Evolutionary conservation across 2,329 filamentous ascomycete species (phyloP), one percentile per base, ranked within the genome.

Genomic region (Alternaria novae-zelandiae): DNA sequence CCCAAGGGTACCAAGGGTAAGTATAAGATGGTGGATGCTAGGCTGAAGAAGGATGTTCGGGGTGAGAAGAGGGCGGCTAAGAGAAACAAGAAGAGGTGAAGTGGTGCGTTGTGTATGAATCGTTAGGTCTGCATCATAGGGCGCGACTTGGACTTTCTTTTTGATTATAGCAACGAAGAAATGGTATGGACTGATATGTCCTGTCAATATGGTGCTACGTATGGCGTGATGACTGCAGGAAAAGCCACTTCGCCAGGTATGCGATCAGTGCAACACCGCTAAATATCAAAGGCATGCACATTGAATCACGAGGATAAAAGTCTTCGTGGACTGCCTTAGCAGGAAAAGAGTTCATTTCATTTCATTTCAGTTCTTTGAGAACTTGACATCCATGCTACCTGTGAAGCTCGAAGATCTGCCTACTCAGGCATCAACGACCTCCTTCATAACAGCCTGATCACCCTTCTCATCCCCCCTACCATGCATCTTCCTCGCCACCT

Each of bases 31-130:
- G 95, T 99, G 58, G 95, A 98, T 82, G 85, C 92, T 13, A 87
- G 96, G 71, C 89, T 97, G 89, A 97, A 97, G 89, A 98, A 97
- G 89, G 96, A 98, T 84, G 87, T 96, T 58, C 85, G 94, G 78
- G 94, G 91, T 3, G 86, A 95, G 81, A 97, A 97, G 88, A 88
- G 94, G 75, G 76, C 88, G 67, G 86, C 87, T 78, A 94, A 96
- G 85, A 92, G 89, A 83, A 90, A 88, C 84, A 88, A 88, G 78
- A 67, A 67, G 59, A 65, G 65, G 32, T 63, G 49, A 53, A 53
- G 49, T 25, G 13, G 49, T 53, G 49, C 49, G 49, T 53, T 53
- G 0, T 53, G 13, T 53, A 25, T 25, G 30, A 53, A 7, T 5
- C 17, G 6, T 41, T 53, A 32, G 30, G 36, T 41, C 20, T n/a